Evolutionary conservation across 2,329 filamentous ascomycete genomes (phyloP).

Genomic region (Orbilia brochopaga): DNA sequence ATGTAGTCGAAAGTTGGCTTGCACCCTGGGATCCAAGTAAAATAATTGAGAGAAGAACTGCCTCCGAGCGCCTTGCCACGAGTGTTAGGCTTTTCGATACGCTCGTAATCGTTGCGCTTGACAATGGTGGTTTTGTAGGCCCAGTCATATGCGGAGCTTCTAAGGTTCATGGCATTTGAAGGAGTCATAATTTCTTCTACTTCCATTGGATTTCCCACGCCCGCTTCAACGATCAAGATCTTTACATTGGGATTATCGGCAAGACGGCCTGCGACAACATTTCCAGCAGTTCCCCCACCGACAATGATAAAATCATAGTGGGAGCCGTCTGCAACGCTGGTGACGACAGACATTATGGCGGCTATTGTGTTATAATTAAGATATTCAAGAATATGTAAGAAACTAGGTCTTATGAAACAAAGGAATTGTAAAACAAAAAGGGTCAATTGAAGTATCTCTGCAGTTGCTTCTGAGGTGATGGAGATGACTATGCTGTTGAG

Average conservation of each 20-base stretch:
- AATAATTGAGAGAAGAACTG: slow-evolving; percentile 68
- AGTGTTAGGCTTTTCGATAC: slow-evolving; percentile 67
- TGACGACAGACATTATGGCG: slow-evolving; percentile 57
- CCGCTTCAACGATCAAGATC: slow-evolving; percentile 56
- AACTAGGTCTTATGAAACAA: not conserved
- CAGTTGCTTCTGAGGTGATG: too few species aligned
- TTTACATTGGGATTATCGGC: slow-evolving; percentile 52
- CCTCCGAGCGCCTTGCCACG: slow-evolving; percentile 68
- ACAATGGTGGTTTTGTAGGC: slow-evolving; percentile 69
- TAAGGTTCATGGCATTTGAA: slow-evolving; percentile 63
- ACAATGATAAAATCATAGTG: slow-evolving; percentile 60
- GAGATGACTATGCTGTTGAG: too few species aligned
- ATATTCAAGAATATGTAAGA: not conserved
- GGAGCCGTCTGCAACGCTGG: slow-evolving; percentile 56
- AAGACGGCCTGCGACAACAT: slow-evolving; percentile 57
- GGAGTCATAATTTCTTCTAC: slow-evolving; percentile 65
- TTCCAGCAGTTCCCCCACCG: slow-evolving; percentile 57
- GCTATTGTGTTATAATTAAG: slow-evolving; percentile 56
- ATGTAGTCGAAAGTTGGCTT: slow-evolving; percentile 56
- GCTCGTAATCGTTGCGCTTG: slow-evolving; percentile 66
- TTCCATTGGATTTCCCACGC: slow-evolving; percentile 61
- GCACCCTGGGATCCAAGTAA: slow-evolving; percentile 68
- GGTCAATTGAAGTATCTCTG: too few species aligned
- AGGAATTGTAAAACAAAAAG: not conserved
- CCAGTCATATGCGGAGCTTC: slow-evolving; percentile 67